Percentiles rank a stretch among this genome's conserved stretches.
phyloP scores from a whole-genome alignment of 768 basidiomycete species.

The Psilocybe cyanescens region DNA sequence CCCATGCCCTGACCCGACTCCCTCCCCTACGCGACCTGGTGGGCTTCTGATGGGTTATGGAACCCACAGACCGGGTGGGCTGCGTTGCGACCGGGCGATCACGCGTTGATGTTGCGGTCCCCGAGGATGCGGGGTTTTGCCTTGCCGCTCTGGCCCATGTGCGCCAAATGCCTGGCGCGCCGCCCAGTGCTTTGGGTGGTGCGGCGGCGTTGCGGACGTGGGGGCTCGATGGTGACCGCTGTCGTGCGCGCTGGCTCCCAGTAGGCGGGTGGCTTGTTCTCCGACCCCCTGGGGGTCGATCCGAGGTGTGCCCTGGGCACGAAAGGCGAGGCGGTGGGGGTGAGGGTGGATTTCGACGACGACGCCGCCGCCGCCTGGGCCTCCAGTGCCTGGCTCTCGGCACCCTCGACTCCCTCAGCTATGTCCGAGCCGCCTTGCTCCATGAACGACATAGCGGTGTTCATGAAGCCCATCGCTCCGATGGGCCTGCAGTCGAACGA shows the following conservation, averaged over 20 bases:
- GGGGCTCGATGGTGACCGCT: neutral
- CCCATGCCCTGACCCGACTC: too few relatives aligned
- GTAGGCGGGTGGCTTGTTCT: neutral
- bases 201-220: neutral
- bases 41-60: too few relatives aligned
- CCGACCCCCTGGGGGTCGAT: neutral
- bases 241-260: neutral
- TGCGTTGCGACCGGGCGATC: too few relatives aligned
- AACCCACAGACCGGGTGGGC: too few relatives aligned
- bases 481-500: neutral
- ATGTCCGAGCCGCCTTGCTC: neutral
- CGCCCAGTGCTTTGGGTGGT: neutral
- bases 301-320: neutral
- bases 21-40: too few relatives aligned
- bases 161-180: neutral
- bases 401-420: neutral
- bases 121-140: neutral
- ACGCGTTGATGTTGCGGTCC: too few relatives aligned
- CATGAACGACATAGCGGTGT: neutral
- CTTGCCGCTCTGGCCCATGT: neutral
- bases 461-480: neutral
- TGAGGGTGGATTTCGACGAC: neutral
- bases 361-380: too few relatives aligned
- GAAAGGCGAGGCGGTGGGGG: neutral
- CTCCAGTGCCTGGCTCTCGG: too few relatives aligned